Evolutionary conservation across 129 eudicot species (phyloP).

Genomic region (Oenanthe sinensis): DNA sequence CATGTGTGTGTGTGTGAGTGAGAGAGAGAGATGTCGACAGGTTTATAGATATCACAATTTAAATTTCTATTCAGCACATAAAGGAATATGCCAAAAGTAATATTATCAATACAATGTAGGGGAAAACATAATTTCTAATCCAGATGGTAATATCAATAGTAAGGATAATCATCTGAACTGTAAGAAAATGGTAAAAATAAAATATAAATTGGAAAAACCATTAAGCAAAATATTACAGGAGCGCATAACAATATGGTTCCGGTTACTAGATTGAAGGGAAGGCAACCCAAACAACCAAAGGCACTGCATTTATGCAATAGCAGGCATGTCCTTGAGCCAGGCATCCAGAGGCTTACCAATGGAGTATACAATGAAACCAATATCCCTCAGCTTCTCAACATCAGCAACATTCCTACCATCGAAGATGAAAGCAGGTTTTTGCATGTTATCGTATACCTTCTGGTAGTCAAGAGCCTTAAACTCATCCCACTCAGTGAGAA

Average conservation of each 20-base stretch:
- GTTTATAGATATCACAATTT: not conserved
- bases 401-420: constrained; percentile 76
- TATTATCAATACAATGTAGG: constrained; percentile 23
- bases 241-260: constrained; percentile 12
- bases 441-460: constrained; percentile 76
- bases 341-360: constrained; percentile 89
- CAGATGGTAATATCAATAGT: constrained; percentile 7
- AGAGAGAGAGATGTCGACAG: not conserved
- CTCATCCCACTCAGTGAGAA: constrained; percentile 89
- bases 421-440: constrained; percentile 78
- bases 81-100: not conserved
- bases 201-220: constrained; percentile 7
- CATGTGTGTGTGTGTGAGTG: not conserved
- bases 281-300: constrained; percentile 3
- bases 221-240: constrained; percentile 37
- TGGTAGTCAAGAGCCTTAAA: constrained; percentile 69
- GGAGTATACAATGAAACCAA: constrained; percentile 83
- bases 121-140: constrained; percentile 11
- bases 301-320: constrained; percentile 37
- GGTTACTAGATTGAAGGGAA: not conserved
- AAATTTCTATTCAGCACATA: not conserved
- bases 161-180: not conserved
- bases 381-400: constrained; percentile 55
- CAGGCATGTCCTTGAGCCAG: constrained; percentile 92
- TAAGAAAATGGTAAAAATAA: not conserved